These are phyloP conservation scores for Hypoxylon fuscum DNA, from an alignment of 495 filamentous ascomycete species.

Conservation along the genomic window DNA sequence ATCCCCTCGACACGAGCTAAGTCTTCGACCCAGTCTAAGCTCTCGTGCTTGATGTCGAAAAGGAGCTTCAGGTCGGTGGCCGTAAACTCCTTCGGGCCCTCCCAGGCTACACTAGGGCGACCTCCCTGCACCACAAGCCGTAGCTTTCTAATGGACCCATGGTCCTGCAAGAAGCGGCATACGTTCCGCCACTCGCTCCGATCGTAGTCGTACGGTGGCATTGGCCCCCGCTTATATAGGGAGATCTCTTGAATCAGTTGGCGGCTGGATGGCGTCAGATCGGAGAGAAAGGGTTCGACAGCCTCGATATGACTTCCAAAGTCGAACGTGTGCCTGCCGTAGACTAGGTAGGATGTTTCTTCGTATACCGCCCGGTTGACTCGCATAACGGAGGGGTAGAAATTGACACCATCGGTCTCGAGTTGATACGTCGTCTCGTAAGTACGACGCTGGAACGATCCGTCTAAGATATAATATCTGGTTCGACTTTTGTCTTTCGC, in stretches of 20 bases:
- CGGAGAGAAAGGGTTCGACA: conserved; percentile 63
- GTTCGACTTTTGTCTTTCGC: conserved; percentile 26
- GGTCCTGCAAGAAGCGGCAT: conserved; percentile 51
- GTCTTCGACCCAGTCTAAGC: conserved; percentile 51
- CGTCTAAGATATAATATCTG: conserved; percentile 46
- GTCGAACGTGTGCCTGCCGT: conserved; percentile 59
- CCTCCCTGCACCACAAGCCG: conserved; percentile 58
- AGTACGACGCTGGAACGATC: conserved; percentile 44
- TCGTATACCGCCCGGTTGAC: conserved; percentile 56
- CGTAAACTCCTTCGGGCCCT: conserved; percentile 49
- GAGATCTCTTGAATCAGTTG: conserved; percentile 52
- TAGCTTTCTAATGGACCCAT: conserved; percentile 49
- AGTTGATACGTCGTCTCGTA: conserved; percentile 59
- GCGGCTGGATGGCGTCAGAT: conserved; percentile 57
- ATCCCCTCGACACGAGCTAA: conserved; percentile 52
- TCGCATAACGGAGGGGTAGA: conserved; percentile 56
- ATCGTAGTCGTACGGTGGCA: conserved; percentile 60
- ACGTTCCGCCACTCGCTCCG: conserved; percentile 59
- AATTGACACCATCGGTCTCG: conserved; percentile 41
- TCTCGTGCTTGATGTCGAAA: conserved; percentile 48
- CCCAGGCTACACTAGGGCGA: conserved; percentile 51
- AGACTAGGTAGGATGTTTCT: conserved; percentile 60
- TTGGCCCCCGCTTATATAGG: conserved; percentile 59
- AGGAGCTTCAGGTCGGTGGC: conserved; percentile 53
- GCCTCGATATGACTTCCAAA: conserved; percentile 64